phyloP scores from a whole-genome alignment of 345 rosid genomes.

The Brassica cretica region DNA sequence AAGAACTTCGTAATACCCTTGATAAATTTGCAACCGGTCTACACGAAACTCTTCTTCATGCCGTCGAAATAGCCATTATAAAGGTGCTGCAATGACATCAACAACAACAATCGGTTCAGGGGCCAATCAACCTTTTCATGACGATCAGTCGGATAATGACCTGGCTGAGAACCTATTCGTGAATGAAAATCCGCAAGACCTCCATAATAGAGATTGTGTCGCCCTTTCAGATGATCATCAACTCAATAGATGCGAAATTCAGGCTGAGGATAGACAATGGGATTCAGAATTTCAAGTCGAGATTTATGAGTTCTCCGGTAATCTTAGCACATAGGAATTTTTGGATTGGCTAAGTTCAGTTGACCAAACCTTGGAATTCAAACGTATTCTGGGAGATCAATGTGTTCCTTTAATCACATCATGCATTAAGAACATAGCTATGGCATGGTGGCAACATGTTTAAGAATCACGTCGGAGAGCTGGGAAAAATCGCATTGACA shows the following conservation, averaged over 20 bases:
- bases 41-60: not conserved
- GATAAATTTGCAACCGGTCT: not conserved
- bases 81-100: not conserved
- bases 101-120: not conserved
- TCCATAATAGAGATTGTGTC: too few species aligned
- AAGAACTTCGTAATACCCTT: not conserved
- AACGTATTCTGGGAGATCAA: not conserved
- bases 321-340: not conserved
- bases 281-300: not conserved
- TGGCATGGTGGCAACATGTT: not conserved
- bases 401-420: not conserved
- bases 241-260: not conserved
- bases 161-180: not conserved
- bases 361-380: not conserved
- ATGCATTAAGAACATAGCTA: not conserved
- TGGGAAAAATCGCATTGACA: not conserved
- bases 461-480: not conserved
- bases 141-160: not conserved
- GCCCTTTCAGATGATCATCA: not conserved
- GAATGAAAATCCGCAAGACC: not conserved
- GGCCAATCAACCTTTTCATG: not conserved
- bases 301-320: not conserved
- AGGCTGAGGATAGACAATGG: not conserved
- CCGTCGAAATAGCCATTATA: not conserved
- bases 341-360: not conserved